Base-by-base conservation (phyloP, 2,329 filamentous ascomycete species). In the Thelonectria discophora region DNA sequence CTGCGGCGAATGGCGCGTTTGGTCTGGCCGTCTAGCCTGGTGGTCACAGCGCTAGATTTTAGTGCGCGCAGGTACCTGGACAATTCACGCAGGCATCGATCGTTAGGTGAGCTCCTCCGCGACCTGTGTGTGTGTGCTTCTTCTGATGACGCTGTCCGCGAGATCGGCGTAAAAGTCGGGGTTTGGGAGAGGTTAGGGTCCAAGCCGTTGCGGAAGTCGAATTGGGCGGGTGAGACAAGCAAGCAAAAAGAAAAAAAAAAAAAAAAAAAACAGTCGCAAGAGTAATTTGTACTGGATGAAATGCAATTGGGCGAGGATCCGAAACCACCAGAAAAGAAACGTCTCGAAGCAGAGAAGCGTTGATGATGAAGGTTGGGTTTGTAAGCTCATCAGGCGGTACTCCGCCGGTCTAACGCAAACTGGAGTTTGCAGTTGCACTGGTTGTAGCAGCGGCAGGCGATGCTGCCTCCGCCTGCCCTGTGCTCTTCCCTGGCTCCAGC, bases 221-320 rank as follows among this genome's bases (percentile, higher is more conserved):
- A 56, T 37, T 27, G 20, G 18, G 8, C 15, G 18, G 43, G 32
- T 20, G 30, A 20, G 8, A 11, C 47, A 30, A 18, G 17, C 12
- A 32, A n/a, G 13, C 20, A n/a, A 32, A 17, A 17, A 13, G n/a
- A 48, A n/a, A 5, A 30, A n/a, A 17, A 13, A 27, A 48, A n/a
- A 5, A 30, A n/a, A 17, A 32, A 45, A 2, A 20, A 45, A 24
- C 21, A 24, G 21, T 24, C 21, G 40, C 5, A 18, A n/a, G 17
- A 21, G 45, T n/a, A 47, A 27, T 27, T 7, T n/a, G 27, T 10
- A 30, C 27, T 30, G 27, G 15, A 47, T n/a, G 8, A 51, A 32
- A 18, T 57, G 43, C 45, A 56, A 61, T 61, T 61, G 53, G 58
- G 58, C 58, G 58, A 56, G 42, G 40, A 37, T 32, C 48, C 58